Conservation (phyloP, 306 rosid genomes). For the Abrus pulchellus region DNA sequence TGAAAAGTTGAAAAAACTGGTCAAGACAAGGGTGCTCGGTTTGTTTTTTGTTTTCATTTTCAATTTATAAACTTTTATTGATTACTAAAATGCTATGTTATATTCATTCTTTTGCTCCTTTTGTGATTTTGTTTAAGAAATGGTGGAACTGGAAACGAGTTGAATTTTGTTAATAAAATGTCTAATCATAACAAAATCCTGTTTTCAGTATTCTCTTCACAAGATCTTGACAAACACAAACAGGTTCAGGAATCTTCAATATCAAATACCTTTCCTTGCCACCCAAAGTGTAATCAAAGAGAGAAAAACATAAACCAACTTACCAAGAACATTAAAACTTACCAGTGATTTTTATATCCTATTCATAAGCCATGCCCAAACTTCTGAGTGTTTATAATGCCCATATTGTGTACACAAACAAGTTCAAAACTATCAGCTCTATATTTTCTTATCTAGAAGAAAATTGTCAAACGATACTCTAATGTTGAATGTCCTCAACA, state of each 20-base stretch:
- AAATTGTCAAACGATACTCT: not conserved
- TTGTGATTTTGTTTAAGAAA: not conserved
- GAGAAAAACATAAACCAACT: not conserved
- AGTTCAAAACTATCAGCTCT: not conserved
- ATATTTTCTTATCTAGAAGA: not conserved
- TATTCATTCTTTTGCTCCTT: not conserved
- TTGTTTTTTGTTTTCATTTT: not conserved
- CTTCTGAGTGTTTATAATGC: not conserved
- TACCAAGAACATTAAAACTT: not conserved
- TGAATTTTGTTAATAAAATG: not conserved
- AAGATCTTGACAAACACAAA: not conserved
- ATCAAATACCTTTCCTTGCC: not conserved
- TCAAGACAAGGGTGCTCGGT: not conserved
- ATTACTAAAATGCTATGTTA: not conserved
- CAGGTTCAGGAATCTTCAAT: not conserved
- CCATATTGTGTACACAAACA: slow-evolving; percentile 2
- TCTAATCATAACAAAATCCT: not conserved
- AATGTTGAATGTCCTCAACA: slow-evolving; percentile 6
- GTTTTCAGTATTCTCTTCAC: not conserved
- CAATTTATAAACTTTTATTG: slow-evolving; percentile 44
- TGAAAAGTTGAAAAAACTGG: not conserved
- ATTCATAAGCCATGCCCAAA: not conserved
- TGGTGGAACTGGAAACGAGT: not conserved
- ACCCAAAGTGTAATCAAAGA: not conserved
- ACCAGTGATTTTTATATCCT: not conserved